Evolutionary conservation across 345 rosid species (phyloP), one percentile per base, ranked within the genome.

Genomic region (Gossypium thurberi): DNA sequence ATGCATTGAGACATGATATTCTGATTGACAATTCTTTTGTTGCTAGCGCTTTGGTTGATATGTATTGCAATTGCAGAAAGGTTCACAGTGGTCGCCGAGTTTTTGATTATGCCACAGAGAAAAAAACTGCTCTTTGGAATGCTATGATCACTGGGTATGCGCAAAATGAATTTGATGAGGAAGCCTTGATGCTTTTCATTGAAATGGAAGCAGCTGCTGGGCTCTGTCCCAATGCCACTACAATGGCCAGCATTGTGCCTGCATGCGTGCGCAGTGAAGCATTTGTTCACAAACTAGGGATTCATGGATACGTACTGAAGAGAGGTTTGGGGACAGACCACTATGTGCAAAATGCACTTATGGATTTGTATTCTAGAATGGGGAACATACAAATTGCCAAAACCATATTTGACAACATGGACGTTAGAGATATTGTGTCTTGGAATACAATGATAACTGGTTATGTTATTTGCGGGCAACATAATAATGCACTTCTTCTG

Each of bases 141-240:
- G 95, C 98, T 51, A 90, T 94, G 97, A 88, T 94, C 60, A 67
- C 94, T 65, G 98, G 98, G 10, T 92, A 86, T 86, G 86, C 94
- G 5, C 97, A 89, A 74, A 87, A 88, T 65, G 92, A 89, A 79
- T 76, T 74, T 57, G 87, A 89, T 73, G 78, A 83, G 48, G 84
- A 90, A 73, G 98, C 98, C 0, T 80, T 89, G 80, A 78, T 50
- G 73, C 79, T 94, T 76, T 94, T 90, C 76, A 78, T 84, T 66
- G 87, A 85, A 78, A 90, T 94, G 98, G 91, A 85, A 80, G 82
- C 82, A 65, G 77, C 50, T 57, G 82, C 78, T 59, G 89, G 90
- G 44, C 79, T 90, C 74, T 57, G 28, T 73, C 85, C 96, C 55
- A 94, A 90, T 83, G 87, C 95, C 66, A 92, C 96, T 74, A 90